Base-by-base conservation (phyloP, 352 stramenopile genomes). In the Globisporangium carolinianum region DNA sequence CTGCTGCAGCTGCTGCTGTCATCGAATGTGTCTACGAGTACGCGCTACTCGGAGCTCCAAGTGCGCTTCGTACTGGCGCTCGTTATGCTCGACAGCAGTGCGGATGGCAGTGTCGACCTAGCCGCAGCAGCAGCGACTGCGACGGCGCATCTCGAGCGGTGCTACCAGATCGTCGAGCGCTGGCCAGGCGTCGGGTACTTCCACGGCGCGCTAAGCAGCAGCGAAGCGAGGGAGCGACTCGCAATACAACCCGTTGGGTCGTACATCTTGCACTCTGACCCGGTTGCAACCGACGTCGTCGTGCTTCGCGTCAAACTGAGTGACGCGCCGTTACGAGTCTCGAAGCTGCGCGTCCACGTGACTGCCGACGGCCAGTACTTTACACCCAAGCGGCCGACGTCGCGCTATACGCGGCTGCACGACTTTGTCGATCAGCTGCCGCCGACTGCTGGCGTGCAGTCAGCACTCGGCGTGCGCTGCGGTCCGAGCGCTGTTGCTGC, bases 131-230 rank as follows among this genome's bases (percentile, higher is more conserved):
- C 41, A 5, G 8, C 50, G 17, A 17, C 17, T 54, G 46, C 51
- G 38, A 51, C 50, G 6, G 51, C 51, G 5, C 38, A 60, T 45
- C 43, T 88, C 10, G 69, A 72, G 48, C 48, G 57, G 6, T 86
- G 72, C 51, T 85, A 74, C 46, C 75, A 73, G 38, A 45, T 60
- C 10, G 63, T 89, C n/a, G 79, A 87, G 37, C 35, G 87, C 24
- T 78, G 67, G 73, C 68, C 71, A 1, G 63, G 58, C 11, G 74
- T 87, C 46, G 76, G 79, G 3, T 89, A 72, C 52, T 87, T 85
- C 18, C 73, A 86, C 42, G 75, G 75, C 6, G 24, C 37, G 2
- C 6, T 87, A 2, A 60, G 49, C 6, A 72, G 53, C 43, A 55
- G 39, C n/a, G 50, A 71, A 15, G 76, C 69, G 0, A 81, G 68